Evolutionary conservation across 148 eudicot species (phyloP).

Genomic region (Spergularia marina): DNA sequence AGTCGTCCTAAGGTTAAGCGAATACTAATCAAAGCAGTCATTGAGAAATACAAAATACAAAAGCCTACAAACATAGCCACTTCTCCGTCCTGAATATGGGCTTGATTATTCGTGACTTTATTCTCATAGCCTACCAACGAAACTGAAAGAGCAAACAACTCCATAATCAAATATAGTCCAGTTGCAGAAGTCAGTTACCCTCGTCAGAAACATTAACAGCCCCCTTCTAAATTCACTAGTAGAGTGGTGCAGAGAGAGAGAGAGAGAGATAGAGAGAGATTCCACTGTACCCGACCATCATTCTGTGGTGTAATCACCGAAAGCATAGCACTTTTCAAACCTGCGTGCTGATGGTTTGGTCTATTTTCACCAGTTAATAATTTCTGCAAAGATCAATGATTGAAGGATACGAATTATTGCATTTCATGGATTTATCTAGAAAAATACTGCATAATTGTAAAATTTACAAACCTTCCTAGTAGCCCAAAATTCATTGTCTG

Average conservation of each 20-base stretch:
- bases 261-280: constrained; percentile 11
- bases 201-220: too few species aligned
- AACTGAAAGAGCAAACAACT: background rate
- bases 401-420: background rate
- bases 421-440: background rate
- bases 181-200: background rate
- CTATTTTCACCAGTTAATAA: constrained; percentile 59
- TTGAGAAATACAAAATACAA: background rate
- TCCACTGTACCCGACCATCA: constrained; percentile 79
- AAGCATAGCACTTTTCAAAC: constrained; percentile 88
- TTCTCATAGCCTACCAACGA: background rate
- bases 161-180: background rate
- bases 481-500: constrained; percentile 98
- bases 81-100: background rate
- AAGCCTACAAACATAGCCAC: background rate
- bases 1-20: background rate
- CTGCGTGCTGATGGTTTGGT: constrained; percentile 62
- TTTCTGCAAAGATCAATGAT: constrained; percentile 55
- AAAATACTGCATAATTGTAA: background rate
- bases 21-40: background rate
- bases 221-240: background rate
- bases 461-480: constrained; percentile 74
- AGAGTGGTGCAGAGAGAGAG: constrained; percentile 3
- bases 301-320: constrained; percentile 76
- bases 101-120: background rate